Evolutionary conservation across 148 eudicot species (phyloP).

Genomic region (Drosera capensis): DNA sequence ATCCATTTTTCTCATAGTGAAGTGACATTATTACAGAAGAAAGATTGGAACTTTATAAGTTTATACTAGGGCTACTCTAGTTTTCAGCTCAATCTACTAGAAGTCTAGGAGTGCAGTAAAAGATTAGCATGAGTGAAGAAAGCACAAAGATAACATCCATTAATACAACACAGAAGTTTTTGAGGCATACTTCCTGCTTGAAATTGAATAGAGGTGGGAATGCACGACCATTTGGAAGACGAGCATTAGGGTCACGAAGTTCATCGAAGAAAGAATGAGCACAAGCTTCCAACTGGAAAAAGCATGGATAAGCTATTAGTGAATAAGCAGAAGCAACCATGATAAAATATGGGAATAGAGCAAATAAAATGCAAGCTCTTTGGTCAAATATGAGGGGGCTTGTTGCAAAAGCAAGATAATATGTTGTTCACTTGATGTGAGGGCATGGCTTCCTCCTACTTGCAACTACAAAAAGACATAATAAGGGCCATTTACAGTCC

Average conservation of each 20-base stretch:
- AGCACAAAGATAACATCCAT: background rate
- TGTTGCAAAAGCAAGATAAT: no score
- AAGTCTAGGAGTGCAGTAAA: background rate
- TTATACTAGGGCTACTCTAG: no score
- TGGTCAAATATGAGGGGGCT: no score
- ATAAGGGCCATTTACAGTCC: background rate
- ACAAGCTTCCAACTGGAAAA: constrained; percentile 16
- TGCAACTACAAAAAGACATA: background rate
- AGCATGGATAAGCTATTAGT: background rate
- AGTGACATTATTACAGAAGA: no score
- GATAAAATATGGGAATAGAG: background rate
- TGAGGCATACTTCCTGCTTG: constrained; percentile 46
- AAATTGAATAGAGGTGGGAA: constrained; percentile 54
- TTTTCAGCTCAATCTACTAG: background rate
- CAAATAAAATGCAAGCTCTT: background rate
- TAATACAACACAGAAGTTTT: background rate
- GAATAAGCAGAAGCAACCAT: background rate
- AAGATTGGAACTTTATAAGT: no score
- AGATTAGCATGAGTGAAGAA: background rate
- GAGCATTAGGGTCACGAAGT: constrained; percentile 42
- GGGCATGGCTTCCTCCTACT: background rate
- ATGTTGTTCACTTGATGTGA: no score
- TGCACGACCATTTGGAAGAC: constrained; percentile 44
- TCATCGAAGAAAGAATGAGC: constrained; percentile 53
- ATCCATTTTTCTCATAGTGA: no score